Base-by-base conservation (phyloP, 2,329 filamentous ascomycete species). In the Lanzia echinophila region DNA sequence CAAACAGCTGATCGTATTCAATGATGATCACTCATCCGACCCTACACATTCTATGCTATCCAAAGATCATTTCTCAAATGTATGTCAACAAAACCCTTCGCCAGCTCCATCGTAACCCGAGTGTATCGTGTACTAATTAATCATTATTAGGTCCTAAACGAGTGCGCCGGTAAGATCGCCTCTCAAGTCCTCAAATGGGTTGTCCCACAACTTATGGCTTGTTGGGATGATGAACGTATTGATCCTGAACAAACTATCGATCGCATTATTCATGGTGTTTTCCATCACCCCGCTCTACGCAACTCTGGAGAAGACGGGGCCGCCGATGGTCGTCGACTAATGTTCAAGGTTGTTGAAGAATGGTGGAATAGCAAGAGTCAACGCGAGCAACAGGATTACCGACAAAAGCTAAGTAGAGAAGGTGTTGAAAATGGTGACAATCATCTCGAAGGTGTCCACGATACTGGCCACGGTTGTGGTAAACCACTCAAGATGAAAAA, bases 41-140 rank as follows among this genome's bases (percentile, higher is more conserved):
- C 92, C 91, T 0, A 96, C 91, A 1, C 91, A 96, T 73, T 95
- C 89, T 19, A 96, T 96, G 91, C 75, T 96, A 50, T 90, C 90
- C 56, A 96, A 96, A 74, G 91, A 96, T 65, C 91, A 96, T 71
- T 96, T 96, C 70, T 71, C 76, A 63, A 69, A 67, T 20, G 62
- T 65, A 58, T 50, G 62, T 59, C 20, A 10, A 31, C 11, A 2
- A 15, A 32, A 7, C 17, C 12, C 3, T 19, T 15, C 17, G 24
- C 8, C 24, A 28, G 8, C 24, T 28, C 8, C 24, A 28, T 41
- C n/a, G 2, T 11, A 6, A 6, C 13, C 4, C 3, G 13, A 19
- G n/a, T 41, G 6, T 6, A 19, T 41, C 6, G 12, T 13, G 15
- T 11, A 24, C 32, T 12, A 41, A 39, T 43, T 28, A 41, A 42